These are phyloP conservation scores for Coniochaeta sp. DNA, from an alignment of 2,329 filamentous ascomycete genomes.

Conservation along the genomic window DNA sequence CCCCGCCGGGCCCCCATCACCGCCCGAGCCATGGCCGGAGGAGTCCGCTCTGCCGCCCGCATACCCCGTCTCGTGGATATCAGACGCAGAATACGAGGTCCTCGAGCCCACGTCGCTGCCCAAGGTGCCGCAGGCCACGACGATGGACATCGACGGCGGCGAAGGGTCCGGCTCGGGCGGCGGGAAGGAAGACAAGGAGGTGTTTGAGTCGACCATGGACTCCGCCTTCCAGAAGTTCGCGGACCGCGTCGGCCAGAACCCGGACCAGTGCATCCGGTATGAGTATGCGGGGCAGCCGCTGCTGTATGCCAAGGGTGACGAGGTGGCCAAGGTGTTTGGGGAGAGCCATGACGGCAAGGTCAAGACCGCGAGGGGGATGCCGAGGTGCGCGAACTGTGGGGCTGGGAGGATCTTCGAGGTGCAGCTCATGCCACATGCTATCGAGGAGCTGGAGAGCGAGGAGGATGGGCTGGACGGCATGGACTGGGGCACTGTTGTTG, in stretches of 20 bases:
- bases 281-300: slow-evolving; percentile 68
- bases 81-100: slow-evolving; percentile 88
- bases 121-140: slow-evolving; percentile 36
- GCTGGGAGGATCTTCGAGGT: slow-evolving; percentile 76
- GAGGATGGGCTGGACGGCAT: slow-evolving; percentile 72
- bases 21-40: slow-evolving; percentile 69
- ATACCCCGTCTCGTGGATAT: slow-evolving; percentile 71
- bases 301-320: slow-evolving; percentile 73
- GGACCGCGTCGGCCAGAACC: slow-evolving; percentile 70
- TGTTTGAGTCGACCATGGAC: slow-evolving; percentile 70
- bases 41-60: slow-evolving; percentile 56
- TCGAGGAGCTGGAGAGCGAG: slow-evolving; percentile 78
- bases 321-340: slow-evolving; percentile 58
- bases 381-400: slow-evolving; percentile 71
- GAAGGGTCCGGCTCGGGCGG: slow-evolving; percentile 19
- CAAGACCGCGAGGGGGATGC: slow-evolving; percentile 44
- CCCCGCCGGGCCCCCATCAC: slow-evolving; percentile 23
- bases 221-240: slow-evolving; percentile 75
- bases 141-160: slow-evolving; percentile 36
- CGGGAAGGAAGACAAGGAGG: slow-evolving; percentile 57
- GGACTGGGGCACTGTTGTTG: slow-evolving; percentile 94
- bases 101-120: slow-evolving; percentile 55
- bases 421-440: slow-evolving; percentile 86
- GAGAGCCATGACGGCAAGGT: slow-evolving; percentile 10
- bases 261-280: slow-evolving; percentile 75